Percentiles rank a stretch among this genome's conserved stretches.
These are phyloP conservation scores for Ceratocystis albifundus DNA, from an alignment of 2,329 filamentous ascomycete genomes.

Conservation along the genomic window DNA sequence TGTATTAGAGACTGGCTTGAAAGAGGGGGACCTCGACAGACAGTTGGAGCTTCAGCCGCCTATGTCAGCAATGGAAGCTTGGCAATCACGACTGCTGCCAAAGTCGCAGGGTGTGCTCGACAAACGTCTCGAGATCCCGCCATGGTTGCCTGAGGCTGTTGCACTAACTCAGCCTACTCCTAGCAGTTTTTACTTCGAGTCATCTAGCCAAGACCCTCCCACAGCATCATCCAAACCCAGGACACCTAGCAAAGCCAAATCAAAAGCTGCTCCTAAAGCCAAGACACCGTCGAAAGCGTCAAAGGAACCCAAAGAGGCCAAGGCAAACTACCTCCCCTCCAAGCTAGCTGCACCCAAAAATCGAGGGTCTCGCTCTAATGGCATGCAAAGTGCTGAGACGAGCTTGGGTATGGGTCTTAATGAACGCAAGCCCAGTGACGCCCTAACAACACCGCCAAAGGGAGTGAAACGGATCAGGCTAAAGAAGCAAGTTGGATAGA, in stretches of 20 bases:
- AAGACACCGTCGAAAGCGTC: neutral
- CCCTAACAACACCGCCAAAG: neutral
- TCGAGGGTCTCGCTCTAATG: neutral
- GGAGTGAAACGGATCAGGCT: neutral
- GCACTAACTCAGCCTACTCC: neutral
- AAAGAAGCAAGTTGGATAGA: neutral
- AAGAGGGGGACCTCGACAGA: too few species aligned
- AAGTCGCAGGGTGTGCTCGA: neutral
- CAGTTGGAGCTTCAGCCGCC: neutral
- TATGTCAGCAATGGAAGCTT: too few species aligned
- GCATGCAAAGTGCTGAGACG: neutral
- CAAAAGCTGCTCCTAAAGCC: neutral
- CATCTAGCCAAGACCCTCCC: neutral
- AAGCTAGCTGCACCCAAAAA: neutral
- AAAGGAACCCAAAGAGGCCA: neutral
- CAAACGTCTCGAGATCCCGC: neutral
- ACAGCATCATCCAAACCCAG: neutral
- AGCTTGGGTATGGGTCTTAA: neutral
- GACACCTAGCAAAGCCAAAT: neutral
- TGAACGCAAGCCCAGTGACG: neutral
- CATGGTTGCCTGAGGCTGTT: neutral
- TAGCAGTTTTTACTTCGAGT: too few species aligned
- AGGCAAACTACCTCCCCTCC: neutral
- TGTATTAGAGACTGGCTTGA: neutral
- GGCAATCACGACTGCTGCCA: neutral